Base-by-base conservation (phyloP, 1,139 yeast species). In the Pichia sp. region DNA sequence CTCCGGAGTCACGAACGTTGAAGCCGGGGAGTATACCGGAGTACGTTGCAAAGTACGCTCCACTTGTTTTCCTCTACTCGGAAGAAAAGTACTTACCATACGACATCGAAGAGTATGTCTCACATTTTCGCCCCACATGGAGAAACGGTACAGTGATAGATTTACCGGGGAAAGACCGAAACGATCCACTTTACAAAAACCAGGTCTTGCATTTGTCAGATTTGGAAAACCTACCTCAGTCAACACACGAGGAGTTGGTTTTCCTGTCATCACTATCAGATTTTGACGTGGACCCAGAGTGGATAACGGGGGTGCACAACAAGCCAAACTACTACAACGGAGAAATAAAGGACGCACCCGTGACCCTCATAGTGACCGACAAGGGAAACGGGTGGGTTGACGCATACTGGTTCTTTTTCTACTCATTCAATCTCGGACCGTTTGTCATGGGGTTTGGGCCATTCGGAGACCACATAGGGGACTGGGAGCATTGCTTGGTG, bases 391-490 rank as follows among this genome's bases (percentile, higher is more conserved):
- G 96, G 3, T 85, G 95, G 82, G 82, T 86, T 0, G 99, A 93
- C 69, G 90, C 97, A 0, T 93, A 81, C 67, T 93, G 98, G 98
- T 93, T 93, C 69, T 92, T 89, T 69, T 93, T 93, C 67, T 93
- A 93, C 67, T 87, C 96, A 1, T 93, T 92, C 73, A 93, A 93
- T 66, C 74, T 89, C 62, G 99, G 99, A 0, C 98, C 99, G 0
- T 93, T 84, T 71, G 97, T 93, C 13, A 92, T 92, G 97, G 98
- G 98, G 3, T 80, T 82, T 44, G 99, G 99, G 0, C 99, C 99
- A 0, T 93, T 87, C 73, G 99, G 99, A 0, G 88, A 92, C 67
- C 99, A 93, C 66, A 84, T 93, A 36, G 99, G 98, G 5, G 99
- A 93, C 72, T 93, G 99, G 99, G 99, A 93, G 64, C 99, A 93